Percentiles rank a stretch among this genome's conserved stretches.
Evolutionary conservation across 1,284 basidiomycete genomes (phyloP).

Genomic region (Violaceomyces palustris): DNA sequence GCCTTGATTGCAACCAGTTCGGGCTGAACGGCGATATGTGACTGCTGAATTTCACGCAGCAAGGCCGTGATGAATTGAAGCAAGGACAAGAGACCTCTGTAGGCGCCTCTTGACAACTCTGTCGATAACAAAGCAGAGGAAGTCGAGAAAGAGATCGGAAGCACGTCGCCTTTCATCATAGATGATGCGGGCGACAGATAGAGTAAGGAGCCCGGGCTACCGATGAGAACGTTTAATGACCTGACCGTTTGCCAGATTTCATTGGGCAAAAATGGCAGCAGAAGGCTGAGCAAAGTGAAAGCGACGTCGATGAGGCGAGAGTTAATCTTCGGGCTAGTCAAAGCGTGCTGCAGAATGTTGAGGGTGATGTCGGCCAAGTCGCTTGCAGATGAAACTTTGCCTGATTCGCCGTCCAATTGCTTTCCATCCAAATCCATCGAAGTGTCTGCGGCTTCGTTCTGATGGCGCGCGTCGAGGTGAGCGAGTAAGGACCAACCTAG

Average conservation of each 20-base stretch:
- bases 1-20: constrained; percentile 67
- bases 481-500: constrained; percentile 66
- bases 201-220: constrained; percentile 51
- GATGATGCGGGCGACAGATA: constrained; percentile 7
- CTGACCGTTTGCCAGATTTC: constrained; percentile 80
- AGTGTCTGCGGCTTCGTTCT: constrained; percentile 19
- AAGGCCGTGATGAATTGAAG: constrained; percentile 71
- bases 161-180: too few relatives aligned
- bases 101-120: constrained; percentile 69
- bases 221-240: constrained; percentile 70
- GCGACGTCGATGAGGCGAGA: constrained; percentile 70
- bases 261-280: constrained; percentile 69
- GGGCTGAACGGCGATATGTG: constrained; percentile 58
- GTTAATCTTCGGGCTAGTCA: constrained; percentile 60
- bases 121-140: constrained; percentile 63
- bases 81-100: constrained; percentile 71
- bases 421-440: constrained; percentile 27
- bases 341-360: constrained; percentile 74
- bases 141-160: too few relatives aligned
- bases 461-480: constrained; percentile 59
- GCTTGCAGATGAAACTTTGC: too few relatives aligned
- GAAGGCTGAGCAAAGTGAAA: constrained; percentile 70
- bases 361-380: constrained; percentile 59
- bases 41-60: constrained; percentile 66
- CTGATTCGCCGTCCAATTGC: too few relatives aligned